Base-by-base conservation (phyloP, 1,284 basidiomycete species). In the Peniophora sp. region DNA sequence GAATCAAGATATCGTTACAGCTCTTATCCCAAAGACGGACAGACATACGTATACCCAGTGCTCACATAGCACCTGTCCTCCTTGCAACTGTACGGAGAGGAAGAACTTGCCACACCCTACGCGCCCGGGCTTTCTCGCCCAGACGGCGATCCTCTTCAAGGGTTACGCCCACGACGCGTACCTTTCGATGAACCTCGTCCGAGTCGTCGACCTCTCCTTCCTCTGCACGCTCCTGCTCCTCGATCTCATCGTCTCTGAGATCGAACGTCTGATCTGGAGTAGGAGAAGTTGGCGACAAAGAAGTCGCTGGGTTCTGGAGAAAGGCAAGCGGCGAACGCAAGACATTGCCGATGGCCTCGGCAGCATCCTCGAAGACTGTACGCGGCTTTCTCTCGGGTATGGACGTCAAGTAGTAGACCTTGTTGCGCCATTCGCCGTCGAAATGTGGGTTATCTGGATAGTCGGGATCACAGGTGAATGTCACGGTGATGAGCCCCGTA, bases 201-300 rank as follows among this genome's bases (percentile, higher is more conserved):
- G 83, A 82, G 61, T 91, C 83, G 59, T 91, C 88, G 2, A 80
- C 77, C 62, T 89, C 86, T 2, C 77, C 82, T 54, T 88, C 87
- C 62, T 86, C 85, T 3, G 77, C 79, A 19, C 81, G 74, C 51
- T 91, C 88, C 57, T 83, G 79, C 56, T 90, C 87, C 47, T 88
- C 61, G 12, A 89, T 73, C 57, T 91, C 88, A 54, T 88, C 78
- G 58, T 89, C 88, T 34, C 72, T 68, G 53, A 91, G 60, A 58
- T 90, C 70, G 56, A 81, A 81, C 6, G 88, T 78, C 34, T 83
- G 77, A 47, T 86, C 82, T 0, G 79, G 80, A 8, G 74, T 78
- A 12, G 77, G 67, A 35, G 72, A 66, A 5, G 17, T 50, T 5
- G 36, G 17, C 3, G 72, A 66, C 11, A 60, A 50, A n/a, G n/a